Evolutionary conservation across 1,139 yeast genomes (phyloP).

Genomic region (Blastobotrys malaysiensis): DNA sequence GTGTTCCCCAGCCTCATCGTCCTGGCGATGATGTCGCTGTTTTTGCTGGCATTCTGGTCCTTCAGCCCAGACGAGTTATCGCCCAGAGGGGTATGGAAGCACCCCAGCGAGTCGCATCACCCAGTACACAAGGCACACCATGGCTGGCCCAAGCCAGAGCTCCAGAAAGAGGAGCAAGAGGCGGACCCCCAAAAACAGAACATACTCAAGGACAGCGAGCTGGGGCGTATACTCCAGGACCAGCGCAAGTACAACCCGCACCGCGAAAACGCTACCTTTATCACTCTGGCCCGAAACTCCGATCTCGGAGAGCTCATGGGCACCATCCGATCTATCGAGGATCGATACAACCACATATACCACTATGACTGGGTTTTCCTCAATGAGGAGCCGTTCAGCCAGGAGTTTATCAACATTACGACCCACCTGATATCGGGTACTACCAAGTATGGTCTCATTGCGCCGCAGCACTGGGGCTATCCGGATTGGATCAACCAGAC

Average conservation of each 20-base stretch:
- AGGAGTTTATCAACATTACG: conserved; percentile 43
- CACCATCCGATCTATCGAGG: conserved; percentile 60
- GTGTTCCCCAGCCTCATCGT: not conserved
- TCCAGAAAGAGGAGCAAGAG: too few relatives aligned
- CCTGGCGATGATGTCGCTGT: conserved; percentile 1
- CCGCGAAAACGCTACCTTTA: conserved; percentile 50
- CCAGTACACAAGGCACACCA: too few relatives aligned
- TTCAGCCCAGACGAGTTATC: not conserved
- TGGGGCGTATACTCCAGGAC: not conserved
- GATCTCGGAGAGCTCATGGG: conserved; percentile 53
- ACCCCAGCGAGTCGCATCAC: not conserved
- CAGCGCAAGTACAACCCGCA: not conserved
- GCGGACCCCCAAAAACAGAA: too few relatives aligned
- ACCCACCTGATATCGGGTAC: conserved; percentile 50
- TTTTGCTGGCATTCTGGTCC: not conserved
- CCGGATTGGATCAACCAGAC: conserved; percentile 60
- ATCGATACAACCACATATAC: conserved; percentile 60
- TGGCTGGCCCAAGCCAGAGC: too few relatives aligned
- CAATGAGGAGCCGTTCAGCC: conserved; percentile 55
- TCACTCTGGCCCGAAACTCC: conserved; percentile 57
- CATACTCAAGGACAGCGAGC: not conserved
- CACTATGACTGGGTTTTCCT: conserved; percentile 79
- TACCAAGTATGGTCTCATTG: conserved; percentile 59
- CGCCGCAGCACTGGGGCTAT: conserved; percentile 65
- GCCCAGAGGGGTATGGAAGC: not conserved